Percentiles rank a stretch among this genome's conserved stretches.
Evolutionary conservation across 1,139 yeast species (phyloP).

Genomic region (Hyphopichia fennica): DNA sequence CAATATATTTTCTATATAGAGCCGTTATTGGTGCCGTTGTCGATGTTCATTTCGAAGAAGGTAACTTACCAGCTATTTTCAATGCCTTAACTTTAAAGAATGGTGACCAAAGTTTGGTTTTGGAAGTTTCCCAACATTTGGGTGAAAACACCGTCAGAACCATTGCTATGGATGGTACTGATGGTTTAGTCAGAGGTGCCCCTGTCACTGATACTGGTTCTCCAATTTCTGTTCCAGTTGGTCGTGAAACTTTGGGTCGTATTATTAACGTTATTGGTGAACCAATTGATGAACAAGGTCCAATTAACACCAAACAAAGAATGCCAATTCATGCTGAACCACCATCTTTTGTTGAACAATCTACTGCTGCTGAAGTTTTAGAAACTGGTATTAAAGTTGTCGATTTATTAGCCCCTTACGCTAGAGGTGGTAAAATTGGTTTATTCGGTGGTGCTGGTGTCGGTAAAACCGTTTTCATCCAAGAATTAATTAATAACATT

Average conservation of each 20-base stretch:
- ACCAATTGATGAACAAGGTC: constrained; percentile 99
- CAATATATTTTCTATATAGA: constrained; percentile 44
- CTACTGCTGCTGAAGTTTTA: constrained; percentile 95
- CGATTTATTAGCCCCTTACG: constrained; percentile 98
- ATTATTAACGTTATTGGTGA: constrained; percentile 98
- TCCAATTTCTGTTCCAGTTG: constrained; percentile 98
- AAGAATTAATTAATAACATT: constrained; percentile 98
- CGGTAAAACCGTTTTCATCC: constrained; percentile 99
- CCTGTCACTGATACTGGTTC: constrained; percentile 92
- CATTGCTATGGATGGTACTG: constrained; percentile 99
- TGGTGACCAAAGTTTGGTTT: constrained; percentile 72
- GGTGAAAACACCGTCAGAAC: constrained; percentile 99
- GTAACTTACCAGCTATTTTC: constrained; percentile 94
- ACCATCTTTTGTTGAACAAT: constrained; percentile 93
- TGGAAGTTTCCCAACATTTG: constrained; percentile 98
- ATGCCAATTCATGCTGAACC: constrained; percentile 99
- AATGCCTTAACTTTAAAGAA: constrained; percentile 89
- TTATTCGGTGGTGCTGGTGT: constrained; percentile 99
- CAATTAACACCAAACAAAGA: constrained; percentile 86
- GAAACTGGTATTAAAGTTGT: constrained; percentile 99
- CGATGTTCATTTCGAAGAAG: constrained; percentile 98
- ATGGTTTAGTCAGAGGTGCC: constrained; percentile 99
- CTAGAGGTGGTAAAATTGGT: constrained; percentile 99
- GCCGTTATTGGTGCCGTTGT: constrained; percentile 99
- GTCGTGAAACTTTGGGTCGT: constrained; percentile 99